Evolutionary conservation across 768 basidiomycete genomes (phyloP), one percentile per base, ranked within the genome.

Genomic region (Tulasnella sp.): DNA sequence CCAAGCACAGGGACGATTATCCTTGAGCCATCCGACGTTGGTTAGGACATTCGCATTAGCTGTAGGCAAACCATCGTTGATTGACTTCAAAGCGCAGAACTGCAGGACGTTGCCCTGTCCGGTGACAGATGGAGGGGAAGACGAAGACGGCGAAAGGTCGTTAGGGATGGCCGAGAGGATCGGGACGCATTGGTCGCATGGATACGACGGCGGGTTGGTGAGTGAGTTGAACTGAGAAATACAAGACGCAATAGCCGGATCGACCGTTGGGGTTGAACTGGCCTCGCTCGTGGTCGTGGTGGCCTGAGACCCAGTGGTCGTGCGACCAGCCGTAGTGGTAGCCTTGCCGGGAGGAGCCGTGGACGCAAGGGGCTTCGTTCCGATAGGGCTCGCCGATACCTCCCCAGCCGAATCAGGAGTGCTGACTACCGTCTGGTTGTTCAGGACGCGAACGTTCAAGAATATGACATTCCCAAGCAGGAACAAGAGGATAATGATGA

Each of bases 181-280:
- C 0, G 77, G 63, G 17, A 75, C 68, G 61, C 76, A 78, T 5
- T 70, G 68, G 36, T 70, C 69, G 60, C 76, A 78, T 11, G 76
- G 75, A 60, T 77, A 78, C 4, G 62, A 59, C n/a, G 63, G 58
- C 1, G 76, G 74, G 46, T 70, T 66, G 1, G 69, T 64, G 1
- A 76, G 71, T 1, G 76, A 77, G 39, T 75, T 69, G 62, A 70
- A 77, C 59, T 77, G 70, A 14, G 71, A 70, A 40, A 77, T 62
- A 62, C 76, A 77, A 62, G 73, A 70, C 59, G 72, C 70, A 19
- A 72, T 69, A 59, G 71, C 67, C 31, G 64, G 66, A 23, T 75
- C 73, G n/a, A 69, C 64, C 2, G 64, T 62, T 14, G 67, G 59
- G 37, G 66, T 54, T 43, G 62, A 62, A 3, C 61, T 27, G 12